These are phyloP conservation scores for Aureobasidium mangrovei DNA, from an alignment of 2,329 filamentous ascomycete genomes.

Conservation along the genomic window DNA sequence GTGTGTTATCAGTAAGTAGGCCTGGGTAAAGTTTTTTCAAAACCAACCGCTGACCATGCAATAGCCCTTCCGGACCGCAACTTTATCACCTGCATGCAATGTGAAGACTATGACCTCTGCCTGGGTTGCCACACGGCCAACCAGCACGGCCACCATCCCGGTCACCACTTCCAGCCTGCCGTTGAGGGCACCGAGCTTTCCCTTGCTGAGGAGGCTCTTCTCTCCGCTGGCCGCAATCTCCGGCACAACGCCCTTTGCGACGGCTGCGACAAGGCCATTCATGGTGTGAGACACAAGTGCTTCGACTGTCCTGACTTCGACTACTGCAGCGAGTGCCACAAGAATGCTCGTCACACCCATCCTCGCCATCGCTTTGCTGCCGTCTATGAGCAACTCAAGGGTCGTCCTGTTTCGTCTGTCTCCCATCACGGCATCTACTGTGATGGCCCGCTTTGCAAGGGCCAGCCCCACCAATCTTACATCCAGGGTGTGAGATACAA, in stretches of 20 bases:
- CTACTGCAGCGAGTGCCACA: slow-evolving; percentile 72
- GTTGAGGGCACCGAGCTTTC: slow-evolving; percentile 55
- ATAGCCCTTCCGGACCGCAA: slow-evolving; percentile 55
- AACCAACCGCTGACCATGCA: background rate
- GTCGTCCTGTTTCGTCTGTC: slow-evolving; percentile 44
- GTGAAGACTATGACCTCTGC: slow-evolving; percentile 90
- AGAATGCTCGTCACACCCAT: slow-evolving; percentile 60
- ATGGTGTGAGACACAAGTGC: slow-evolving; percentile 91
- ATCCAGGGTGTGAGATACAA: slow-evolving; percentile 90
- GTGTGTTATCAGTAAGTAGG: slow-evolving; percentile 50
- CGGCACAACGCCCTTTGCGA: slow-evolving; percentile 88
- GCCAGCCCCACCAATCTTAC: slow-evolving; percentile 45
- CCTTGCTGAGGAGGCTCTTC: slow-evolving; percentile 54
- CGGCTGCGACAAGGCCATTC: slow-evolving; percentile 80
- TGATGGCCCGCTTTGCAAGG: slow-evolving; percentile 79
- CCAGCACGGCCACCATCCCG: slow-evolving; percentile 84
- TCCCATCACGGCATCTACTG: slow-evolving; percentile 84
- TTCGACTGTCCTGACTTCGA: slow-evolving; percentile 96
- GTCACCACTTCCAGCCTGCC: slow-evolving; percentile 67
- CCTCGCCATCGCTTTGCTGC: slow-evolving; percentile 80
- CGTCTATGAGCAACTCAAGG: slow-evolving; percentile 54
- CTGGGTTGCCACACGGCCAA: slow-evolving; percentile 66
- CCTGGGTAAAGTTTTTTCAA: background rate
- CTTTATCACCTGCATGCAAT: slow-evolving; percentile 77
- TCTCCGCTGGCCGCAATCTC: slow-evolving; percentile 70